Evolutionary conservation across 2,329 filamentous ascomycete genomes (phyloP), one percentile per base, ranked within the genome.

Genomic region (Exserohilum rostratum): DNA sequence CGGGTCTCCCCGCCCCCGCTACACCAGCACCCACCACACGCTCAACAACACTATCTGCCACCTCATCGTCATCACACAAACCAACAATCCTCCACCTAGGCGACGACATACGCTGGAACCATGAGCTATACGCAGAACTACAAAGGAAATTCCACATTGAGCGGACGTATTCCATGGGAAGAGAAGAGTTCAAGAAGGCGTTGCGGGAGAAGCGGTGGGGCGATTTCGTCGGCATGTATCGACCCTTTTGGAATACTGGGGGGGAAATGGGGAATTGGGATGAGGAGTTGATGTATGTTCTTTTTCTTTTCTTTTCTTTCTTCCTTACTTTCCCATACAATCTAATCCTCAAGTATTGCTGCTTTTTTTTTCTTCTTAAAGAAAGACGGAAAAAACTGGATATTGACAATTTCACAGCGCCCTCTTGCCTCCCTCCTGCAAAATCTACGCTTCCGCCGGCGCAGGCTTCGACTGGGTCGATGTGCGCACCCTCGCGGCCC

Each of bases 201-300:
- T 48, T 80, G 30, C 65, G 69, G 53, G 67, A 71, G 34, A 72
- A 67, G 49, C 68, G 57, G 49, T 80, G 77, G 66, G 78, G 78
- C 2, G 69, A 79, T 50, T 80, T 80, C 40, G 72, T 75, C 11
- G 78, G 70, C 43, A 81, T 78, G 42, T 84, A 85, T 60, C 77
- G 85, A 2, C 85, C 85, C 0, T 87, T 86, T 68, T 88, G 85
- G 84, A 83, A 84, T 53, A 86, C 85, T 0, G 86, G 86, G 1
- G 84, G 83, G 3, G 86, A 88, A 62, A 87, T 88, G 84, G 85
- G 84, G 0, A 80, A 81, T 18, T 87, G 85, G 84, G 83, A 88
- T 61, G 63, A 70, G 10, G 85, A 88, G 57, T 65, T 88, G 17
- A 83, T 88, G 66, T 71, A 58, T 33, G 10, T 33, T 33, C 2